Conservation (phyloP, 805 yeast species). For the Metschnikowia gruessii region DNA sequence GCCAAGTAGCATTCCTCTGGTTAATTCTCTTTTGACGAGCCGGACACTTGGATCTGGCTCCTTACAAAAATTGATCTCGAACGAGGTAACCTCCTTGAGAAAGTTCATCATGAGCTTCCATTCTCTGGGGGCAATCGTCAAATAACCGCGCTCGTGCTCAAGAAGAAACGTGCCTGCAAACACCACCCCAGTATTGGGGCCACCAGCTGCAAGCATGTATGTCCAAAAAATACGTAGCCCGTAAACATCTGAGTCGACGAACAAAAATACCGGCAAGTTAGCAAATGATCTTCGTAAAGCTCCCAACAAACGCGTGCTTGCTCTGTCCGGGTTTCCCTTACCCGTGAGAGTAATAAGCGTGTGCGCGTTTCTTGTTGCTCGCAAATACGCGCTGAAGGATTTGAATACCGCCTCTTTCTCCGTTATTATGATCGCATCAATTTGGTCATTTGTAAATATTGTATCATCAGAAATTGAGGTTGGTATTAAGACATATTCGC, state of each 20-base stretch:
- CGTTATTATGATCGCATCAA: conserved; percentile 24
- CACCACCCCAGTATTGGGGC: background rate
- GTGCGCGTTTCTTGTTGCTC: background rate
- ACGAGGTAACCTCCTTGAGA: conserved; percentile 5
- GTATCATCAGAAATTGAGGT: background rate
- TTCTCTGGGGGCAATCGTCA: conserved; percentile 15
- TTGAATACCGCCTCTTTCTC: conserved; percentile 44
- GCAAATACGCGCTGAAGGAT: conserved; percentile 27
- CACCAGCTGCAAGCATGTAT: conserved; percentile 8
- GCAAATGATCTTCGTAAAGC: conserved; percentile 4
- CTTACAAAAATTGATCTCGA: background rate
- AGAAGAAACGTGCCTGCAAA: conserved; percentile 18
- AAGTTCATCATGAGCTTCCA: conserved; percentile 15
- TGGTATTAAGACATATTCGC: conserved; percentile 9
- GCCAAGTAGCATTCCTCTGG: conserved; percentile 48
- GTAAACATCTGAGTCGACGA: conserved; percentile 21
- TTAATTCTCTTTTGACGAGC: conserved; percentile 44
- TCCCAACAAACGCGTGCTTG: conserved; percentile 13
- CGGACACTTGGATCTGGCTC: background rate
- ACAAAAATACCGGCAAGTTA: conserved; percentile 10
- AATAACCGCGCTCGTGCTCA: conserved; percentile 16
- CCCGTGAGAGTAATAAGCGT: conserved; percentile 14
- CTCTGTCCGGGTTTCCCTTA: conserved; percentile 19
- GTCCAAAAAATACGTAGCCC: conserved; percentile 19
- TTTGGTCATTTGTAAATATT: background rate